Conservation (phyloP, 2,329 filamentous ascomycete species). For the Lasiodiplodia hormozganensis region DNA sequence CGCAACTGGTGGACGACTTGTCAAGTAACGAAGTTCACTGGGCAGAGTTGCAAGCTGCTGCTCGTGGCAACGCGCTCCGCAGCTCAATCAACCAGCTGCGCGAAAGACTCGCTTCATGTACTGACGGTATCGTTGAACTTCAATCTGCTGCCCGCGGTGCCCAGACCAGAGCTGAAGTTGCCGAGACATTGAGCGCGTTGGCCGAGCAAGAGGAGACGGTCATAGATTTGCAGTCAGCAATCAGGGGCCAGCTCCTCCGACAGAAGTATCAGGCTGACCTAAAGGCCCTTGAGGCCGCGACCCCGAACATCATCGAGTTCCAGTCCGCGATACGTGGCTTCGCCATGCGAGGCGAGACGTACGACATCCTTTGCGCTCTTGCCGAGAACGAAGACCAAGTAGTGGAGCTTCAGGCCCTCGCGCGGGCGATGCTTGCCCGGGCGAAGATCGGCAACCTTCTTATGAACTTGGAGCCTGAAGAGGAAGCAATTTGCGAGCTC, state of each 20-base stretch:
- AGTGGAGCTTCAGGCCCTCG: slow-evolving; percentile 74
- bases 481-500: slow-evolving; percentile 75
- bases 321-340: slow-evolving; percentile 74
- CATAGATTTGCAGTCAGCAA: slow-evolving; percentile 59
- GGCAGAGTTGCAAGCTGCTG: slow-evolving; percentile 44
- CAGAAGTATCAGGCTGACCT: slow-evolving; percentile 54
- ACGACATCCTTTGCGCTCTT: slow-evolving; percentile 72
- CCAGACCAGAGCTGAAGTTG: slow-evolving; percentile 34
- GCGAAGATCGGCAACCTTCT: slow-evolving; percentile 76
- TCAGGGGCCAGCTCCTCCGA: slow-evolving; percentile 56
- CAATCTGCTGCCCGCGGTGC: slow-evolving; percentile 32
- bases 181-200: slow-evolving; percentile 39
- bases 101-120: slow-evolving; percentile 8
- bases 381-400: slow-evolving; percentile 72
- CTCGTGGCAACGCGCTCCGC: slow-evolving; percentile 21
- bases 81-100: slow-evolving; percentile 10
- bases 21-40: slow-evolving; percentile 50
- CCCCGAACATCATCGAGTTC: slow-evolving; percentile 64
- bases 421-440: slow-evolving; percentile 80
- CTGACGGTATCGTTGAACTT: slow-evolving; percentile 10
- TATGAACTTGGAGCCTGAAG: slow-evolving; percentile 79
- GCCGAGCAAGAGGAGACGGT: slow-evolving; percentile 52
- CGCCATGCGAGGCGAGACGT: slow-evolving; percentile 66
- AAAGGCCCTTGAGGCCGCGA: slow-evolving; percentile 64
- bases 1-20: slow-evolving; percentile 50